Evolutionary conservation across 306 rosid species (phyloP).

Genomic region (Quercus wislizeni): DNA sequence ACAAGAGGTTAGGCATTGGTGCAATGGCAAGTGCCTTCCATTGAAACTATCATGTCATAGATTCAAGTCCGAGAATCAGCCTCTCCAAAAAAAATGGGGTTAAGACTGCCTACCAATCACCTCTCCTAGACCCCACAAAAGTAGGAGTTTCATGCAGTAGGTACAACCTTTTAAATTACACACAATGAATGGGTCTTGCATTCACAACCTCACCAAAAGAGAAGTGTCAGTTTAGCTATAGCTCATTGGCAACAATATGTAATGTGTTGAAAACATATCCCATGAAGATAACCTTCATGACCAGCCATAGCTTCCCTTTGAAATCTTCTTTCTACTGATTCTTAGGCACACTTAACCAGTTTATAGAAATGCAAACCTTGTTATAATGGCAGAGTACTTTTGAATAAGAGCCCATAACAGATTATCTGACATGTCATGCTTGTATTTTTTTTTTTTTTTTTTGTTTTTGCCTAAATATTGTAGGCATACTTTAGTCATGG

Average conservation of each 20-base stretch:
- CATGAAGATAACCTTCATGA: not conserved
- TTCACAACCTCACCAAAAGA: too few species aligned
- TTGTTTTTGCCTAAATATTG: not conserved
- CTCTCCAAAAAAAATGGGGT: too few species aligned
- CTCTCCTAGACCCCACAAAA: too few species aligned
- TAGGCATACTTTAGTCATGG: slow-evolving; percentile 13
- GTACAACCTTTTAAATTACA: too few species aligned
- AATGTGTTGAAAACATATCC: not conserved
- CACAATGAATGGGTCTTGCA: too few species aligned
- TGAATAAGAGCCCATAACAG: not conserved
- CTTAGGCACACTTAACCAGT: not conserved
- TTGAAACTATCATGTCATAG: too few species aligned
- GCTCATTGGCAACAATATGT: not conserved
- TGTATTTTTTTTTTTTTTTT: not conserved
- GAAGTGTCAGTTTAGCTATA: too few species aligned
- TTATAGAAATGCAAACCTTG: not conserved
- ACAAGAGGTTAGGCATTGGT: too few species aligned
- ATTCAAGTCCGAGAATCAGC: too few species aligned
- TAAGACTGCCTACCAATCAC: too few species aligned
- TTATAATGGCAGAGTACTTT: not conserved
- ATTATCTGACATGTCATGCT: not conserved
- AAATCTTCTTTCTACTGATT: not conserved
- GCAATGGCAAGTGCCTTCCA: too few species aligned
- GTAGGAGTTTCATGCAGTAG: too few species aligned
- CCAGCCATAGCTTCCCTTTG: not conserved